Conservation (phyloP, 345 rosid genomes). For the Anastatica hierochuntica region DNA sequence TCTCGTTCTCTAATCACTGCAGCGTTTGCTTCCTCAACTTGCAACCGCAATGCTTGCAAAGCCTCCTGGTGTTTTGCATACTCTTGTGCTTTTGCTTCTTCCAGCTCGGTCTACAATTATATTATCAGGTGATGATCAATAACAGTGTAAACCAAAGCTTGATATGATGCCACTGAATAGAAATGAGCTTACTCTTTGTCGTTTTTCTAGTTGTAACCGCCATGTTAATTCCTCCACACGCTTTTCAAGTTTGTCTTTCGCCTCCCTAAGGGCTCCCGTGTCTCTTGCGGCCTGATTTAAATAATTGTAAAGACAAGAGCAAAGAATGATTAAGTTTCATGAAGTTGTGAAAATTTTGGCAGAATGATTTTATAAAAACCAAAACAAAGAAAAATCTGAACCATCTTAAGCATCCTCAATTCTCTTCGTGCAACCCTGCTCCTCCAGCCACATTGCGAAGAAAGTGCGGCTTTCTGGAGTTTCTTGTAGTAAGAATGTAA, state of each 20-base stretch:
- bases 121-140: slow-evolving; percentile 4
- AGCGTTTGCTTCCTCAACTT: too few relatives aligned
- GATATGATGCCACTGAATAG: neutral
- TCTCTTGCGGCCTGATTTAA: slow-evolving; percentile 77
- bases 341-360: neutral
- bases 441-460: slow-evolving; percentile 97
- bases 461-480: slow-evolving; percentile 72
- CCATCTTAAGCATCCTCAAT: slow-evolving; percentile 90
- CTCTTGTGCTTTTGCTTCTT: slow-evolving; percentile 94
- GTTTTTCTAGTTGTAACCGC: slow-evolving; percentile 96
- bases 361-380: neutral
- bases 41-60: slow-evolving; percentile 25
- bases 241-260: slow-evolving; percentile 95
- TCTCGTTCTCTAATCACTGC: slow-evolving; percentile 27
- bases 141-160: neutral
- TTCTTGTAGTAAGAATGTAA: slow-evolving; percentile 73
- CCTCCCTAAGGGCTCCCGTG: slow-evolving; percentile 97
- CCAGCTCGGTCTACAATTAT: slow-evolving; percentile 85
- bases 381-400: slow-evolving; percentile 17
- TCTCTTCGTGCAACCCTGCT: slow-evolving; percentile 87
- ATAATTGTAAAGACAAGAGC: slow-evolving; percentile 18
- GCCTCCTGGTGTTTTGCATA: slow-evolving; percentile 74
- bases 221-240: slow-evolving; percentile 96
- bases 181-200: slow-evolving; percentile 64
- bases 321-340: neutral